These are phyloP conservation scores for Taiozyma sp. DNA, from an alignment of 1,139 yeast genomes.

Conservation along the genomic window DNA sequence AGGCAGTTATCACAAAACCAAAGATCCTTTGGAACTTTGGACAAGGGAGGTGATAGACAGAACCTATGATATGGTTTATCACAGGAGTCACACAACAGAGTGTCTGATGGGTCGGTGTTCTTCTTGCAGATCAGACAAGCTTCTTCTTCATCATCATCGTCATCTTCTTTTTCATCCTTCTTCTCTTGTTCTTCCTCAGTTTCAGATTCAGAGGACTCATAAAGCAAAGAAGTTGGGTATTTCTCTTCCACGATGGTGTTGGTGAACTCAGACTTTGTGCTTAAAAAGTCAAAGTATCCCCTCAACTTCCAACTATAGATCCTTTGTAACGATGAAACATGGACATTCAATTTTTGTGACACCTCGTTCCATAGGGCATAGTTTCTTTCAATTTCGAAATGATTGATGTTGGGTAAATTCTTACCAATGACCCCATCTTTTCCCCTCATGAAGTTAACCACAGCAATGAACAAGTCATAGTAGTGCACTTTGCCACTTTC, in stretches of 20 bases:
- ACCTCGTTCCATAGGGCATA: constrained; percentile 32
- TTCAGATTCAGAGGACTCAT: constrained; percentile 25
- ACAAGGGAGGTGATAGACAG: constrained; percentile 55
- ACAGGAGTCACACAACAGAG: constrained; percentile 71
- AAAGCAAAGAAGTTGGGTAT: constrained; percentile 27
- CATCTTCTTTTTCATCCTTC: too few species aligned
- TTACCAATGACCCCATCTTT: not conserved
- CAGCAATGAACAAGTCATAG: constrained; percentile 52
- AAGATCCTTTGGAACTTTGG: constrained; percentile 44
- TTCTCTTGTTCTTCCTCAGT: constrained; percentile 30
- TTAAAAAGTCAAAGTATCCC: constrained; percentile 43
- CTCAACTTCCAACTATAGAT: constrained; percentile 35
- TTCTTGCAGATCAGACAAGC: constrained; percentile 52
- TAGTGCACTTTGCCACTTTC: constrained; percentile 31
- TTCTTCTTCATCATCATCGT: constrained; percentile 24
- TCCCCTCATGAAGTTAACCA: constrained; percentile 23
- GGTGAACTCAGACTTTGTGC: constrained; percentile 19
- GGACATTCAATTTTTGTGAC: constrained; percentile 17
- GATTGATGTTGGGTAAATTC: constrained; percentile 8
- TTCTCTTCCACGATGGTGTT: constrained; percentile 22
- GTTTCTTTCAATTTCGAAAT: constrained; percentile 13
- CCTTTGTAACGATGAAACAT: constrained; percentile 23
- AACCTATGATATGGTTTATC: constrained; percentile 60
- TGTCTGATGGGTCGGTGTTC: constrained; percentile 43
- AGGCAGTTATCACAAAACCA: constrained; percentile 87